phyloP scores from a whole-genome alignment of 1,284 basidiomycete species.

The Cutaneotrichosporon cavernicola region DNA sequence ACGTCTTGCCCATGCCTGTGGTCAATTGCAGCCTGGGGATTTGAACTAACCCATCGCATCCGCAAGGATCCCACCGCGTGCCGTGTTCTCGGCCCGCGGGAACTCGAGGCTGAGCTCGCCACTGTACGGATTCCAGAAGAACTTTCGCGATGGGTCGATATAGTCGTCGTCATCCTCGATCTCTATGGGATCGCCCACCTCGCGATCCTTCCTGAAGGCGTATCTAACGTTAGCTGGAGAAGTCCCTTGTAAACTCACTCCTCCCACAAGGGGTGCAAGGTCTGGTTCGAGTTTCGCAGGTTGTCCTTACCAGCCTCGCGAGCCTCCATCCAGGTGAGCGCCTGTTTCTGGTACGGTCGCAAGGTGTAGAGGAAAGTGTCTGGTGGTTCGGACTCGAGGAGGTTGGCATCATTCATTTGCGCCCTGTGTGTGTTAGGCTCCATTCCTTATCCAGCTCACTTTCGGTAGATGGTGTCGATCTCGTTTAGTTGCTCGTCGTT shows the following conservation, averaged over 20 bases:
- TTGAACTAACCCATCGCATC: constrained; percentile 50
- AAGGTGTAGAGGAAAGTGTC: constrained; percentile 75
- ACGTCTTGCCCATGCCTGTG: constrained; percentile 92
- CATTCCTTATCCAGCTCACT: constrained; percentile 55
- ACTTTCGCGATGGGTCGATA: constrained; percentile 53
- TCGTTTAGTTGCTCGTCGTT: constrained; percentile 64
- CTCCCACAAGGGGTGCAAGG: constrained; percentile 94
- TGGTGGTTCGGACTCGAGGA: constrained; percentile 80
- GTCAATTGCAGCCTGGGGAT: constrained; percentile 3
- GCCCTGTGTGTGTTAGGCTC: constrained; percentile 61
- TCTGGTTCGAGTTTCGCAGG: constrained; percentile 62
- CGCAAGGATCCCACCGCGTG: constrained; percentile 62
- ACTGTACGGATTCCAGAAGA: constrained; percentile 87
- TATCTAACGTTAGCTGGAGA: constrained; percentile 34
- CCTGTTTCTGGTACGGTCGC: constrained; percentile 92
- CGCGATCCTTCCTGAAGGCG: constrained; percentile 46
- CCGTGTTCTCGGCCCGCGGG: constrained; percentile 74
- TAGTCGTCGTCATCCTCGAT: constrained; percentile 49
- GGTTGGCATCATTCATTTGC: constrained; percentile 70
- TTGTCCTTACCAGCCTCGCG: constrained; percentile 72
- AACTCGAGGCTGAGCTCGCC: constrained; percentile 89
- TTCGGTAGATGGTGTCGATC: constrained; percentile 74
- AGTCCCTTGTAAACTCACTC: constrained; percentile 61
- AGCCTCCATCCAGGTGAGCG: constrained; percentile 88
- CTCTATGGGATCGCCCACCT: constrained; percentile 45